Base-by-base conservation (phyloP, 2,329 filamentous ascomycete species). In the Apiospora pterosperma region DNA sequence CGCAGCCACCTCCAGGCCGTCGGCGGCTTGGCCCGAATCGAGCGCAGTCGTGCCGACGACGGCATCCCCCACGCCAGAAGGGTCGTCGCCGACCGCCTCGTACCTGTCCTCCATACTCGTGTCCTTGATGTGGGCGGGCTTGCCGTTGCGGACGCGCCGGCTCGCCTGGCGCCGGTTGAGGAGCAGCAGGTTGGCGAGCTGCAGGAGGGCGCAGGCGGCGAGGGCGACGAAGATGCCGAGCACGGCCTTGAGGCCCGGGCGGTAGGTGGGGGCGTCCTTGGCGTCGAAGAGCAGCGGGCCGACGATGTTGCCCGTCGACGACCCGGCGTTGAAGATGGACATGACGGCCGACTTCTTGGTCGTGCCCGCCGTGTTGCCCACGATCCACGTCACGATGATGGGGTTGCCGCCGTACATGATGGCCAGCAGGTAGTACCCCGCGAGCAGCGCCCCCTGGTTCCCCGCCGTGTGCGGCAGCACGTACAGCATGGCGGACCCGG, bases 321-420 rank as follows among this genome's bases (percentile, higher is more conserved):
- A 82, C 0, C 85, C 88, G 1, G 85, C 87, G 69, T 89, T 88
- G 78, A 86, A 91, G 0, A 90, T 76, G 0, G 84, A 85, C 82
- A 90, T 88, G 42, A 88, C 82, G 60, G 85, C 80, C 0, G 87
- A 87, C 71, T 89, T 89, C 76, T 92, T 91, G 3, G 88, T 90
- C 19, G 84, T 85, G 7, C 89, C 90, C 0, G 82, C 89, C 0
- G 88, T 90, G 73, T 92, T 92, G 8, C 84, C 87, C 6, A 91
- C 82, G 64, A 91, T 88, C 89, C 89, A 92, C 0, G 86, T 83
- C 0, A 91, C 85, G 31, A 90, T 84, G 11, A 92, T 78, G 0
- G 88, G 88, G 69, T 89, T 90, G 1, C 84, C 86, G 1, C 87
- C 87, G 66, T 88, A 91, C 10, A 91, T 77, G 73, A 90, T 91